These are phyloP conservation scores for Thecaphora thlaspeos DNA, from an alignment of 1,284 basidiomycete genomes.

Conservation along the genomic window DNA sequence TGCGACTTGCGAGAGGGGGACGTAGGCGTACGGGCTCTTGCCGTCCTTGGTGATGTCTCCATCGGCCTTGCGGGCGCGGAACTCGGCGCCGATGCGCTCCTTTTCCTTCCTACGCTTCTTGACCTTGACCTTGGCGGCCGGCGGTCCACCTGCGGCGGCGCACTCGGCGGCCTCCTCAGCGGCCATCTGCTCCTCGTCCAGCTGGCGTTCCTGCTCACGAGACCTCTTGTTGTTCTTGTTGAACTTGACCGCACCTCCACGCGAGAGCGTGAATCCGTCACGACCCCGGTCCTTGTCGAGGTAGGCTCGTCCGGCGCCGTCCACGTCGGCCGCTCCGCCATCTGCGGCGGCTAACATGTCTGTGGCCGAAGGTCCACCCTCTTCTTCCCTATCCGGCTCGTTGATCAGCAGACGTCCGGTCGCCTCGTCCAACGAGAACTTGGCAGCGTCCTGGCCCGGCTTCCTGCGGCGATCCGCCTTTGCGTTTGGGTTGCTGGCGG, in stretches of 20 bases:
- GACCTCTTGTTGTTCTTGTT: slow-evolving; percentile 72
- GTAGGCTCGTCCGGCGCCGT: slow-evolving; percentile 66
- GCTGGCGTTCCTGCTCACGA: slow-evolving; percentile 47
- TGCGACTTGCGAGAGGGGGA: slow-evolving; percentile 47
- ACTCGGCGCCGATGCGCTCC: slow-evolving; percentile 50
- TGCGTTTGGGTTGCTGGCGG: slow-evolving; percentile 23
- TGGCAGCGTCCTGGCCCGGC: slow-evolving; percentile 79
- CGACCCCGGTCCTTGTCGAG: slow-evolving; percentile 75
- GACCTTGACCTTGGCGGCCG: slow-evolving; percentile 9
- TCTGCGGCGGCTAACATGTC: slow-evolving; percentile 21
- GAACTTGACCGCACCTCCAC: slow-evolving; percentile 84
- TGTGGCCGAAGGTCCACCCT: neutral
- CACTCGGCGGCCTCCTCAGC: slow-evolving; percentile 39
- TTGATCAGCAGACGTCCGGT: slow-evolving; percentile 87
- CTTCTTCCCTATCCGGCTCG: slow-evolving; percentile 58
- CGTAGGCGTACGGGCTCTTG: slow-evolving; percentile 85
- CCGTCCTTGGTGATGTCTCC: slow-evolving; percentile 71
- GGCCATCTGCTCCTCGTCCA: slow-evolving; percentile 41
- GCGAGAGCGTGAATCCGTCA: slow-evolving; percentile 77
- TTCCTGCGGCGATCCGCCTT: slow-evolving; percentile 20
- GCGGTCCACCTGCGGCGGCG: too few species aligned
- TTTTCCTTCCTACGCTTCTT: slow-evolving; percentile 36
- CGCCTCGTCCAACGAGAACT: slow-evolving; percentile 81
- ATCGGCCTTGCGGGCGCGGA: slow-evolving; percentile 44
- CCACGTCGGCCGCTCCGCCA: slow-evolving; percentile 68